phyloP scores from a whole-genome alignment of 2,329 filamentous ascomycete genomes.

The Phialophora macrospora region DNA sequence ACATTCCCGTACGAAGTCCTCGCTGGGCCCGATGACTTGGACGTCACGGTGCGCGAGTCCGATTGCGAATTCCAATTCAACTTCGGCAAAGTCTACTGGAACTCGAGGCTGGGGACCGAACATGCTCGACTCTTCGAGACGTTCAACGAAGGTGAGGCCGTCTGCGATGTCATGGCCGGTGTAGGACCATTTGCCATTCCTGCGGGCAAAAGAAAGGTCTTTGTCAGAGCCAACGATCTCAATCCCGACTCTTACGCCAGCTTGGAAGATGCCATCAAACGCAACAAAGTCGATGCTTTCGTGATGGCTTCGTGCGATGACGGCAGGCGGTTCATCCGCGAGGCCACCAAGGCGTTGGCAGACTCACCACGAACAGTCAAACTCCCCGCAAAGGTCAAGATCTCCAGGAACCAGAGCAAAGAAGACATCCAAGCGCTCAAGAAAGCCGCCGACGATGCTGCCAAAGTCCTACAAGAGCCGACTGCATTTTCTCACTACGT shows the following conservation, averaged over 20 bases:
- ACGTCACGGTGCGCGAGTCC: conserved; percentile 81
- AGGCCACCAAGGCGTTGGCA: conserved; percentile 64
- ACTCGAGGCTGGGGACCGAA: conserved; percentile 86
- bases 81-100: conserved; percentile 98
- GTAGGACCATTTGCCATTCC: conserved; percentile 95
- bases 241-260: conserved; percentile 85
- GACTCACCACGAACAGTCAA: conserved; percentile 57
- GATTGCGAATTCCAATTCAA: conserved; percentile 89
- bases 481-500: conserved; percentile 87
- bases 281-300: conserved; percentile 79
- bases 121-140: conserved; percentile 77
- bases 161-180: conserved; percentile 96
- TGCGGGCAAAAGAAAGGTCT: conserved; percentile 84
- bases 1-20: conserved; percentile 94
- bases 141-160: conserved; percentile 83
- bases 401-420: conserved; percentile 37
- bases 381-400: conserved; percentile 55
- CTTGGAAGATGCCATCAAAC: conserved; percentile 69
- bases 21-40: conserved; percentile 77
- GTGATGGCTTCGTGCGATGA: conserved; percentile 82
- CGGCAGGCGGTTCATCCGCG: conserved; percentile 77
- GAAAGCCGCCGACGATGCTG: conserved; percentile 34
- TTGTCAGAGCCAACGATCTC: conserved; percentile 96
- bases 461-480: conserved; percentile 60
- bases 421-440: conserved; percentile 40